These are phyloP conservation scores for Misopates orontium DNA, from an alignment of 257 asterid species.

Conservation along the genomic window DNA sequence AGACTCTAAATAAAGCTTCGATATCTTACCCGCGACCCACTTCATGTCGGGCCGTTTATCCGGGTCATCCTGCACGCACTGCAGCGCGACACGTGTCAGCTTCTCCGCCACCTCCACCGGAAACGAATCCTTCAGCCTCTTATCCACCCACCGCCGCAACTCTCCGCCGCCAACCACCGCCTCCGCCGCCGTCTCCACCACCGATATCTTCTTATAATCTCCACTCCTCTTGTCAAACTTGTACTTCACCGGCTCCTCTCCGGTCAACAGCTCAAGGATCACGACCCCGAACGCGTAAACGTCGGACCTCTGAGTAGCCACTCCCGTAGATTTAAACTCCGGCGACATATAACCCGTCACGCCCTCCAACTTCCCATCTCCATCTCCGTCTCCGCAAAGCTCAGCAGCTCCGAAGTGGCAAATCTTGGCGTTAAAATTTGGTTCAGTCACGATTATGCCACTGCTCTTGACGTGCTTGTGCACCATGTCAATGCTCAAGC, in stretches of 20 bases:
- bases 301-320: constrained; percentile 85
- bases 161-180: constrained; percentile 51
- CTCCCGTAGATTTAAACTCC: constrained; percentile 69
- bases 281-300: constrained; percentile 92
- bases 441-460: constrained; percentile 78
- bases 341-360: constrained; percentile 94
- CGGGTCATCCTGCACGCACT: constrained; percentile 82
- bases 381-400: constrained; percentile 71
- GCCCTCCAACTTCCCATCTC: constrained; percentile 61
- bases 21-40: constrained; percentile 68
- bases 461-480: constrained; percentile 94
- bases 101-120: constrained; percentile 88
- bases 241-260: constrained; percentile 72
- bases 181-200: constrained; percentile 62
- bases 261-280: constrained; percentile 74
- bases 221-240: constrained; percentile 56
- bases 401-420: constrained; percentile 98
- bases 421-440: constrained; percentile 69
- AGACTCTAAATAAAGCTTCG: constrained; percentile 75
- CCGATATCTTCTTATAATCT: constrained; percentile 36
- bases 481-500: constrained; percentile 61
- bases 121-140: constrained; percentile 86
- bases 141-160: constrained; percentile 85
- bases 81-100: constrained; percentile 66
- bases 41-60: constrained; percentile 81